Conservation (phyloP, 352 stramenopile species). For the Pythium rishiriense region DNA sequence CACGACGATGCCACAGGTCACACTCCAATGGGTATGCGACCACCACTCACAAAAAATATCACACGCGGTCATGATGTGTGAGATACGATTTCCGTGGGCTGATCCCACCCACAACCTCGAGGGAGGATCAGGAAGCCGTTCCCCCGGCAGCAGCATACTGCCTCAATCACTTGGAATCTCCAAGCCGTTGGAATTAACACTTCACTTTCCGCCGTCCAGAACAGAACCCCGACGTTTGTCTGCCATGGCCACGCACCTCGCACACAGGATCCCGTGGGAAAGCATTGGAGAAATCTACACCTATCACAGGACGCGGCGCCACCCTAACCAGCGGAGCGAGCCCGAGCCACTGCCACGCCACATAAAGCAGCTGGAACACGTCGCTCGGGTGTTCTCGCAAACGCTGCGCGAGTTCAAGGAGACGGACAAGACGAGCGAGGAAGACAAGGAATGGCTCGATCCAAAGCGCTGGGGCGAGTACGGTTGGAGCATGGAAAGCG, state of each 20-base stretch:
- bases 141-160: too few species aligned
- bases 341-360: not conserved
- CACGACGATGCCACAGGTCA: too few species aligned
- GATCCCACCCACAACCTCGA: too few species aligned
- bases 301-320: not conserved
- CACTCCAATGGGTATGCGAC: too few species aligned
- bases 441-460: not conserved
- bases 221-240: too few species aligned
- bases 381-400: not conserved
- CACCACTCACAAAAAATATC: too few species aligned
- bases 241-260: conserved; percentile 5
- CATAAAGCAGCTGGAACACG: not conserved
- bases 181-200: too few species aligned
- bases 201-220: too few species aligned
- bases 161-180: too few species aligned
- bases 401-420: not conserved
- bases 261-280: not conserved
- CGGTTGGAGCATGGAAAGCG: not conserved
- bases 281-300: not conserved
- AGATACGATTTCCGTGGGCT: too few species aligned
- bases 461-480: conserved; percentile 8
- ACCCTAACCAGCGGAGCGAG: not conserved
- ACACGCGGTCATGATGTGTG: too few species aligned
- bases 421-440: not conserved
- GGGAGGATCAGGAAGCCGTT: too few species aligned